Evolutionary conservation across 345 rosid genomes (phyloP).

Genomic region (Cardamine chenopodiifolia): DNA sequence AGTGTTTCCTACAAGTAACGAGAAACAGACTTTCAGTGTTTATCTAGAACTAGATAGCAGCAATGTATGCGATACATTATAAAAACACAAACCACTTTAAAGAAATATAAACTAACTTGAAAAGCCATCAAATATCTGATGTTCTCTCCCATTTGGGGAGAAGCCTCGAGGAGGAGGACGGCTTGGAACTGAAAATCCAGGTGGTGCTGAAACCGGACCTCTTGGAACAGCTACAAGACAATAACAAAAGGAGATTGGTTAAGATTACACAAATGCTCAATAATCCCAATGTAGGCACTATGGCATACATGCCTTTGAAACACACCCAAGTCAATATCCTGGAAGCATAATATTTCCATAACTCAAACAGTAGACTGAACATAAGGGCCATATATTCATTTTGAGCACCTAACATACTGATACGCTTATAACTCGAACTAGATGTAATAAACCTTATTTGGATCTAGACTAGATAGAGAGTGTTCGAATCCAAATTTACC

Average conservation of each 20-base stretch:
- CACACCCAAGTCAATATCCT: neutral
- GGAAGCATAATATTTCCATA: neutral
- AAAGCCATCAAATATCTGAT: conserved; percentile 51
- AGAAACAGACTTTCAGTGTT: neutral
- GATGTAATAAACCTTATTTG: neutral
- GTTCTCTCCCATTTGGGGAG: conserved; percentile 65
- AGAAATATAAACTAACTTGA: conserved; percentile 57
- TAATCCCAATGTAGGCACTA: neutral
- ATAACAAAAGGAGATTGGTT: neutral
- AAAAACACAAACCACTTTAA: neutral
- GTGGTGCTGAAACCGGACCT: conserved; percentile 74
- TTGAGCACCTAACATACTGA: neutral
- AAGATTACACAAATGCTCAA: conserved; percentile 2
- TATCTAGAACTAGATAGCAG: neutral
- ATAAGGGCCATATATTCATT: neutral
- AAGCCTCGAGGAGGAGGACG: conserved; percentile 98
- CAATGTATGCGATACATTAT: conserved; percentile 6
- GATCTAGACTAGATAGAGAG: neutral
- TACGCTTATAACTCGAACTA: neutral
- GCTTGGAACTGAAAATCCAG: conserved; percentile 80
- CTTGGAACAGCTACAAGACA: conserved; percentile 57
- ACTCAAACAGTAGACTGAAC: neutral
- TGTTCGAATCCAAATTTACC: neutral
- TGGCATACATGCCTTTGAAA: conserved; percentile 12
- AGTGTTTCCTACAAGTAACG: conserved; percentile 50